phyloP scores from a whole-genome alignment of 2,329 filamentous ascomycete genomes.

The Pseudocercospora cruenta region DNA sequence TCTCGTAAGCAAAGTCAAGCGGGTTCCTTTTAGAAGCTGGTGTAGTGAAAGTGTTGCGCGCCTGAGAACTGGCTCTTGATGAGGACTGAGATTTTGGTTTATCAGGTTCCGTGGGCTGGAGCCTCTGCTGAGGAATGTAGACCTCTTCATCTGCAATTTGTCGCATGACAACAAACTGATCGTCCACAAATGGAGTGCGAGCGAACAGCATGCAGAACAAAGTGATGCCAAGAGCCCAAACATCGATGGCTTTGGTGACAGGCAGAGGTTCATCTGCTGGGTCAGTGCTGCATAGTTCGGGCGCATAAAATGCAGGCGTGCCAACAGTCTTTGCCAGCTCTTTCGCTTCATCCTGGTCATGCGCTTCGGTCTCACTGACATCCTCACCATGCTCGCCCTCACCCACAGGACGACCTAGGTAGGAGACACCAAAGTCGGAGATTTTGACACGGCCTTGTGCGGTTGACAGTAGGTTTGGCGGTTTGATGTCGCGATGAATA shows the following conservation, averaged over 20 bases:
- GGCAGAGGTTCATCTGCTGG: slow-evolving; percentile 67
- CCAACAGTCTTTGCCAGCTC: slow-evolving; percentile 98
- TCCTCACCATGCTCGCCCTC: slow-evolving; percentile 68
- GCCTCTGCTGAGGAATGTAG: slow-evolving; percentile 78
- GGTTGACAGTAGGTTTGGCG: slow-evolving; percentile 86
- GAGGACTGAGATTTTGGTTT: slow-evolving; percentile 43
- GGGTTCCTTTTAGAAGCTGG: slow-evolving; percentile 68
- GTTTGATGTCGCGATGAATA: slow-evolving; percentile 57
- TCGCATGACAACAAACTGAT: slow-evolving; percentile 88
- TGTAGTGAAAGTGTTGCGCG: slow-evolving; percentile 45
- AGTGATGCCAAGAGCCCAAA: slow-evolving; percentile 96
- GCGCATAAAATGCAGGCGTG: slow-evolving; percentile 95
- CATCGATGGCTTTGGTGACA: slow-evolving; percentile 90
- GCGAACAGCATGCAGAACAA: slow-evolving; percentile 95
- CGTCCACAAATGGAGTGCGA: slow-evolving; percentile 89
- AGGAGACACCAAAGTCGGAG: slow-evolving; percentile 97
- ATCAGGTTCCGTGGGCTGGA: slow-evolving; percentile 69
- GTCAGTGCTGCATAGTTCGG: slow-evolving; percentile 91
- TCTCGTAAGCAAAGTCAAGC: slow-evolving; percentile 80
- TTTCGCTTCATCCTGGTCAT: slow-evolving; percentile 86
- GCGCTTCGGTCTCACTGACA: slow-evolving; percentile 73
- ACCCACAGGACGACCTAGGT: slow-evolving; percentile 84
- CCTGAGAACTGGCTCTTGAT: slow-evolving; percentile 46
- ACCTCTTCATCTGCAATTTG: slow-evolving; percentile 92
- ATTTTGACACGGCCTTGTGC: slow-evolving; percentile 89